Evolutionary conservation across 2,329 filamentous ascomycete genomes (phyloP).

Genomic region (Colletotrichum tanaceti): DNA sequence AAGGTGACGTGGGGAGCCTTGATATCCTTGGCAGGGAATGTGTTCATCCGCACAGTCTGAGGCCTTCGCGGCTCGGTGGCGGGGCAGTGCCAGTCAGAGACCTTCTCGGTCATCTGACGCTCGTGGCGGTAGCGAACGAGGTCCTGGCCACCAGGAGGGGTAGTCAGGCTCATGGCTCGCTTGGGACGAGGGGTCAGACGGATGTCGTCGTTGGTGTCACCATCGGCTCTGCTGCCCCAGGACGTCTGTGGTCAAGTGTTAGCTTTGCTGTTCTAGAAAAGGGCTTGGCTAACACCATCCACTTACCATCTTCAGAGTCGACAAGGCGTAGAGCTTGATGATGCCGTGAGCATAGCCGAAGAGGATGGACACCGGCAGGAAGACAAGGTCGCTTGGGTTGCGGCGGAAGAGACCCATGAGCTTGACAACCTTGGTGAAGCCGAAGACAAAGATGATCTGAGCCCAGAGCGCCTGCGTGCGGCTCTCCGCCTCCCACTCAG

Average conservation of each 20-base stretch:
- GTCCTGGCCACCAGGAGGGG: conserved; percentile 56
- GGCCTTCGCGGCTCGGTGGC: conserved; percentile 37
- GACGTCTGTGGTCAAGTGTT: conserved; percentile 73
- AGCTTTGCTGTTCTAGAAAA: neutral
- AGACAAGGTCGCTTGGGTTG: conserved; percentile 83
- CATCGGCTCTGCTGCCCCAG: conserved; percentile 94
- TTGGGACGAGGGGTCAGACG: conserved; percentile 68
- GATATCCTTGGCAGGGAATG: conserved; percentile 35
- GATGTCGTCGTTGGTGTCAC: conserved; percentile 82
- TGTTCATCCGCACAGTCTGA: conserved; percentile 34
- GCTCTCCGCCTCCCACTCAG: conserved; percentile 65
- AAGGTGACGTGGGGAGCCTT: conserved; percentile 39
- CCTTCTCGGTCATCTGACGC: conserved; percentile 51
- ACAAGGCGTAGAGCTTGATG: conserved; percentile 89
- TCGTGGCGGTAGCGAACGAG: conserved; percentile 60
- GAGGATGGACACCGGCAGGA: conserved; percentile 84
- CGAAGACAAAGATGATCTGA: conserved; percentile 80
- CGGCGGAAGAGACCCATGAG: conserved; percentile 86
- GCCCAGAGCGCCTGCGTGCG: conserved; percentile 68
- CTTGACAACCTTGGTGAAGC: conserved; percentile 90
- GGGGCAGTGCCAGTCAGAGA: conserved; percentile 32
- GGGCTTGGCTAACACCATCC: conserved; percentile 32
- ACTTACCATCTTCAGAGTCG: conserved; percentile 85
- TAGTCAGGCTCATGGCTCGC: conserved; percentile 56
- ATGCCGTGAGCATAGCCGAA: conserved; percentile 95